Evolutionary conservation across 2,329 filamentous ascomycete species (phyloP), one percentile per base, ranked within the genome.

Genomic region (Xylaria sp.): DNA sequence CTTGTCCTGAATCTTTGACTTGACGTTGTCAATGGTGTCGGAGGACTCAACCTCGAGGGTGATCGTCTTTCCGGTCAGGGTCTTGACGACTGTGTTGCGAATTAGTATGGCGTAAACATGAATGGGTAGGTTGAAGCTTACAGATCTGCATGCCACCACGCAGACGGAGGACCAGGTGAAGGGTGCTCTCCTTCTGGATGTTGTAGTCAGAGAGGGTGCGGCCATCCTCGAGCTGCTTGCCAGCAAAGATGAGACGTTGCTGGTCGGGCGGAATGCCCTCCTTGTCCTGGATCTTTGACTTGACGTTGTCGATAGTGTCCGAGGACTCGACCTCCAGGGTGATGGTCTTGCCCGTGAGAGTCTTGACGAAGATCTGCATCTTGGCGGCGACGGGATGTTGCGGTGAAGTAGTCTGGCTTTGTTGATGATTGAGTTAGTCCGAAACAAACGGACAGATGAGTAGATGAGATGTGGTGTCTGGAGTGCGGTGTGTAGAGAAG

Each of bases 301-400:
- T 93, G 54, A 93, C 90, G 64, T 93, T 92, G 76, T 92, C 89
- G 72, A 92, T 92, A 49, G 89, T 92, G 70, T 91, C 89, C 21
- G 81, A 86, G 0, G 85, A 88, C 72, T 90, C 88, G 20, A 92
- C 88, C 76, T 91, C 89, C 26, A 91, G 77, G 24, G 89, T 92
- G 72, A 92, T 92, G 55, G 90, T 93, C 81, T 92, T 93, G 70
- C 92, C 92, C 76, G 92, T 96, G 69, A 96, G 85, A 67, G 92
- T 96, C 88, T 96, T 96, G 70, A 96, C 92, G 78, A 96, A 97
- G 83, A 97, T 96, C 84, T 96, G 92, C 92, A 96, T 95, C 76
- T 65, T 86, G 76, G 63, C 72, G 71, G 66, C 56, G 66, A 61
- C 58, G 55, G 56, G 61, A 54, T 66, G 46, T 48, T 48, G 61